phyloP scores from a whole-genome alignment of 202 grass and related monocot species.

The Eragrostis tef region DNA sequence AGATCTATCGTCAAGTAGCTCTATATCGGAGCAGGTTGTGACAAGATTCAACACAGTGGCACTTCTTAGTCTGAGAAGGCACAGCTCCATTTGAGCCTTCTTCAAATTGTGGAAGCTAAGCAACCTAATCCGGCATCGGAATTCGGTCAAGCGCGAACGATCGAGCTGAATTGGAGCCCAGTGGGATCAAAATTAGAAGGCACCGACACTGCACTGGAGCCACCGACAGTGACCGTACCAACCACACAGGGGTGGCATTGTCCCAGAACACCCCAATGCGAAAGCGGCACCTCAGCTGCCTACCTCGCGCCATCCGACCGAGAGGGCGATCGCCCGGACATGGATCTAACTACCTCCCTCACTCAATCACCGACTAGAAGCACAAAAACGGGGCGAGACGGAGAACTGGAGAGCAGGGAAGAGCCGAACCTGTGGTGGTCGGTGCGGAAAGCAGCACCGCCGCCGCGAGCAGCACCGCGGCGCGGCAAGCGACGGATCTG shows the following conservation, averaged over 20 bases:
- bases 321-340: conserved; percentile 25
- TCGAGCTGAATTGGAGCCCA: not conserved
- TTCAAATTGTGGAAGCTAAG: conserved; percentile 1
- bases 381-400: not conserved
- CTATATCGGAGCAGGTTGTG: not conserved
- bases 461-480: conserved; percentile 52
- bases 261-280: not conserved
- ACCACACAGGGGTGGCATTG: not conserved
- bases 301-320: not conserved
- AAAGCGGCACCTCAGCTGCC: not conserved
- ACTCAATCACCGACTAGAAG: not conserved
- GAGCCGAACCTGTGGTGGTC: conserved; percentile 45
- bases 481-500: conserved; percentile 54
- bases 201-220: conserved; percentile 40
- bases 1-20: conserved; percentile 27
- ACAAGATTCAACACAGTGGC: conserved; percentile 17
- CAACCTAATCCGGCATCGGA: not conserved
- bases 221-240: conserved; percentile 41
- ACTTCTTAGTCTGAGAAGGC: not conserved
- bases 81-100: not conserved
- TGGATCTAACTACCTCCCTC: conserved; percentile 18
- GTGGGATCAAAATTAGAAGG: conserved; percentile 4
- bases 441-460: conserved; percentile 54
- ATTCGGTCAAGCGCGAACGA: not conserved
- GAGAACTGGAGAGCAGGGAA: no score